Evolutionary conservation across 202 grass and related monocot genomes (phyloP).

Genomic region (Carex arenaria): DNA sequence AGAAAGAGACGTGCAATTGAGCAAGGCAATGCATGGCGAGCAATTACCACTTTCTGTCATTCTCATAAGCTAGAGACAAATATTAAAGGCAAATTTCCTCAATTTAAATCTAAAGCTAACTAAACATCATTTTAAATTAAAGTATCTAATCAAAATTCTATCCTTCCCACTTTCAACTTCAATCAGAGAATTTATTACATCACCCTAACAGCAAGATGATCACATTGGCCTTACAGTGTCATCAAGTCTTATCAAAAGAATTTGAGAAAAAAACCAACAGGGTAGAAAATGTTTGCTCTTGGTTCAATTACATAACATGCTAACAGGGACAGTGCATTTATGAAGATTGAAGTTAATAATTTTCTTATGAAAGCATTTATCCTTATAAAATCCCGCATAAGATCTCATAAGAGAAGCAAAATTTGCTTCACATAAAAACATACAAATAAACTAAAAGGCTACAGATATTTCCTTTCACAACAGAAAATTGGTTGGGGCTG

Average conservation of each 20-base stretch:
- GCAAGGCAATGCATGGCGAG: too few species aligned
- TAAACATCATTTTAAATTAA: background rate
- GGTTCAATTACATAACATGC: background rate
- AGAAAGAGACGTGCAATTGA: too few species aligned
- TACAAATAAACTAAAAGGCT: background rate
- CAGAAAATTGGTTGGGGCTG: background rate
- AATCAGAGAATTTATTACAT: background rate
- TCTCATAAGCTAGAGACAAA: too few species aligned
- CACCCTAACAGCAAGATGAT: background rate
- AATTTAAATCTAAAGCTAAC: too few species aligned
- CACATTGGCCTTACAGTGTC: background rate
- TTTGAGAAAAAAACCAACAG: background rate
- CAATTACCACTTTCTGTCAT: too few species aligned
- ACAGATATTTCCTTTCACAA: background rate
- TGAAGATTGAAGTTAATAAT: slow-evolving; percentile 3
- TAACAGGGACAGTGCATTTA: background rate
- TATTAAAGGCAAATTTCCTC: too few species aligned
- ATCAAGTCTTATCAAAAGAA: background rate
- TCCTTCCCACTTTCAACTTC: background rate
- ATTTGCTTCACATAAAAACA: background rate
- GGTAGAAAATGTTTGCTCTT: background rate
- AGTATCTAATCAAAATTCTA: background rate
- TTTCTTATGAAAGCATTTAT: background rate
- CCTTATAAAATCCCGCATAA: background rate
- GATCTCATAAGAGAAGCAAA: background rate